phyloP scores from a whole-genome alignment of 352 stramenopile species.

The Saprolegnia diclina region DNA sequence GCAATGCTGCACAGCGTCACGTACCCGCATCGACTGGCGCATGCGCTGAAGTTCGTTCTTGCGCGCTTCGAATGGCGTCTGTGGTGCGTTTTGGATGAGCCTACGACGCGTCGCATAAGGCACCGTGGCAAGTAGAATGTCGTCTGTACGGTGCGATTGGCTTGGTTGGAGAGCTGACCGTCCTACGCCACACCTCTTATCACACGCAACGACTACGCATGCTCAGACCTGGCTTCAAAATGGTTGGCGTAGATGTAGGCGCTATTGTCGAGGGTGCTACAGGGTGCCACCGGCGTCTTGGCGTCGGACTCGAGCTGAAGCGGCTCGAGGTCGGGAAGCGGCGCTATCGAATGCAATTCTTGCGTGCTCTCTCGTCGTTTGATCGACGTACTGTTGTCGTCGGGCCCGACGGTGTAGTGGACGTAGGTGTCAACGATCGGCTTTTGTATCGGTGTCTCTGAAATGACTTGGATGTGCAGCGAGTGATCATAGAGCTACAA shows the following conservation, averaged over 20 bases:
- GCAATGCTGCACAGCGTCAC: neutral
- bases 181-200: neutral
- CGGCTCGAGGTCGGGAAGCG: neutral
- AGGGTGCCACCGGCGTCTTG: neutral
- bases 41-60: slow-evolving; percentile 25
- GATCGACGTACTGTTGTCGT: neutral
- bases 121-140: neutral
- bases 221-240: slow-evolving; percentile 12
- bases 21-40: slow-evolving; percentile 22
- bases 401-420: neutral
- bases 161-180: neutral
- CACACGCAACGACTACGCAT: neutral
- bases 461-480: slow-evolving; percentile 27
- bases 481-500: slow-evolving; percentile 21
- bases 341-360: neutral
- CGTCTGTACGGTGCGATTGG: neutral
- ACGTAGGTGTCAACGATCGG: slow-evolving; percentile 23
- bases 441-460: slow-evolving; percentile 23
- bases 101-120: neutral
- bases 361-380: neutral
- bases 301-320: slow-evolving; percentile 1
- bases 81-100: neutral
- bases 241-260: slow-evolving; percentile 25
- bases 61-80: slow-evolving; percentile 4
- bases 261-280: slow-evolving; percentile 24